Conservation (phyloP, 2,329 filamentous ascomycete species). For the Trichothecium sympodiale region DNA sequence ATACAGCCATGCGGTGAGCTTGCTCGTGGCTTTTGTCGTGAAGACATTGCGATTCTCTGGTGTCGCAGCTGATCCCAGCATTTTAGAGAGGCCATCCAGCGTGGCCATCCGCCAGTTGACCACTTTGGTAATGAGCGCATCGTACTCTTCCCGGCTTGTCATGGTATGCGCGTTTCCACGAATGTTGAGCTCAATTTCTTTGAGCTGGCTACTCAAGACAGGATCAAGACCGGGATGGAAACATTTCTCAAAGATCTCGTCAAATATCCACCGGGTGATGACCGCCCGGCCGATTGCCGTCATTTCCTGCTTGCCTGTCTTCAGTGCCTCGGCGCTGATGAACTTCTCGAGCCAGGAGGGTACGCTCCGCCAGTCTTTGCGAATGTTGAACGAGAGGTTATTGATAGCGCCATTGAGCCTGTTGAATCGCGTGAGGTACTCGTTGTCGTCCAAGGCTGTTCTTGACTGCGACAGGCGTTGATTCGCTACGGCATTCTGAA, state of each 20-base stretch:
- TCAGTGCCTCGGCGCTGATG: conserved; percentile 75
- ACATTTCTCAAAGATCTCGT: conserved; percentile 81
- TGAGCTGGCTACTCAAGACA: conserved; percentile 65
- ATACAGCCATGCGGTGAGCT: conserved; percentile 58
- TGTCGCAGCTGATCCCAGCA: conserved; percentile 54
- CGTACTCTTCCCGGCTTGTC: conserved; percentile 74
- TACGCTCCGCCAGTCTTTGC: conserved; percentile 81
- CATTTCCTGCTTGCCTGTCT: conserved; percentile 93
- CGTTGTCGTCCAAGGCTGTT: conserved; percentile 88
- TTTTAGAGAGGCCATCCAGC: conserved; percentile 72
- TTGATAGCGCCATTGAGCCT: conserved; percentile 88
- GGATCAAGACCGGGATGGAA: conserved; percentile 85
- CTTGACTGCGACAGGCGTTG: conserved; percentile 90
- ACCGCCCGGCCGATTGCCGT: conserved; percentile 84
- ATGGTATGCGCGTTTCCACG: conserved; percentile 63
- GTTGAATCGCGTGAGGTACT: conserved; percentile 82
- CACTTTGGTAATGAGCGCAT: conserved; percentile 77
- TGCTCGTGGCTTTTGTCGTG: conserved; percentile 57
- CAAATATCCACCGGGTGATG: conserved; percentile 80
- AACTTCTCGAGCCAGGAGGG: conserved; percentile 70
- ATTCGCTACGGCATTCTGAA: conserved; percentile 96
- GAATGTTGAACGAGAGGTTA: conserved; percentile 89
- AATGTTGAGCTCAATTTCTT: conserved; percentile 80
- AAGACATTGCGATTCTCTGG: conserved; percentile 57
- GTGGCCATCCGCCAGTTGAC: conserved; percentile 91